Percentiles rank a stretch among this genome's conserved stretches.
Conservation (phyloP, 2,329 filamentous ascomycete genomes). For the Trichoderma afroharzianum region DNA sequence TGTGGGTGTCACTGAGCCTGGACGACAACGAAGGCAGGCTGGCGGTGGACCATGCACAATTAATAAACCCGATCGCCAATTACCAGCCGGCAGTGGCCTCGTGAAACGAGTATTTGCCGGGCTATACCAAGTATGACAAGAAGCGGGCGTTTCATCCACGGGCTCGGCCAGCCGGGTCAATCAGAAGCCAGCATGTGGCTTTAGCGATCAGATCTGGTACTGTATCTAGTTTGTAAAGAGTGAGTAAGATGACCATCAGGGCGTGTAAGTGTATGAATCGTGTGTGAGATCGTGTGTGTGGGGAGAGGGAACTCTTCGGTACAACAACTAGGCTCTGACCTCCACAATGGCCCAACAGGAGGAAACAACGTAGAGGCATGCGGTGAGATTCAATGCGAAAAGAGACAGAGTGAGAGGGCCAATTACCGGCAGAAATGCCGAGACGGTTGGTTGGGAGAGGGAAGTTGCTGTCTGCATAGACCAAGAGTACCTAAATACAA, state of each 20-base stretch:
- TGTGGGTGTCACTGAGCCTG: slow-evolving; percentile 5
- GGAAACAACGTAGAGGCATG: background rate
- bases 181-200: background rate
- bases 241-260: background rate
- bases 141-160: background rate
- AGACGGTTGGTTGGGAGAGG: background rate
- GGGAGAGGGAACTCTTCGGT: background rate
- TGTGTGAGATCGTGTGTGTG: background rate
- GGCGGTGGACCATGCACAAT: background rate
- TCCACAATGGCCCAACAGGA: background rate
- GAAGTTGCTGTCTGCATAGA: background rate
- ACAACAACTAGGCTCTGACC: background rate
- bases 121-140: background rate
- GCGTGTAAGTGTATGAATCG: background rate
- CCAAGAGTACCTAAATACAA: background rate
- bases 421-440: background rate
- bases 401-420: background rate
- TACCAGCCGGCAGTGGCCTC: background rate
- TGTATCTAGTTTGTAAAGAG: background rate
- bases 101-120: background rate
- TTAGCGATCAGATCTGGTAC: background rate
- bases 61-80: background rate
- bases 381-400: background rate
- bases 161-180: background rate
- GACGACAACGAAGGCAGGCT: background rate